Base-by-base conservation (phyloP, 1,284 basidiomycete genomes). In the Trichosporon coremiiforme region DNA sequence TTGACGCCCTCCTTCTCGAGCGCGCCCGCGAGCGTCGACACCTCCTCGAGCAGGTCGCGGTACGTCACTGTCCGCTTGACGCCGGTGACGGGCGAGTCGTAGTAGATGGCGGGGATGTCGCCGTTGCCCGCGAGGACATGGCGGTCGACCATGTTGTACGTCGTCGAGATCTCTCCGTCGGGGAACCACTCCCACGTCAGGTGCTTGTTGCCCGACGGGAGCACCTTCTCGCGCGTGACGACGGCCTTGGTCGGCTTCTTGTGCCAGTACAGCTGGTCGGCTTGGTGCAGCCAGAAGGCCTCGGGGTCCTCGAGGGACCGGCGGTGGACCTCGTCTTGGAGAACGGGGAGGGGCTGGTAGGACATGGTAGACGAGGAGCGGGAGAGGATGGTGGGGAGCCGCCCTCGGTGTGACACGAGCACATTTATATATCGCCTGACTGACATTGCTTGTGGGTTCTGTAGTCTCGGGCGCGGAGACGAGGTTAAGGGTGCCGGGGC, bases 1-100 rank as follows among this genome's bases (percentile, higher is more conserved):
- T 91, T 93, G 83, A 98, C 87, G 70, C 95, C 94, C 76, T 92
- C 87, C 4, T 85, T 86, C 80, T 90, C 93, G 83, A 98, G 91
- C 17, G 95, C 92, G 76, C 95, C 95, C 65, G 95, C 95, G 70
- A 95, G 84, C 68, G 87, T 86, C 85, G 88, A 94, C 64, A 95
- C 93, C 79, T 96, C 91, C 71, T 89, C 89, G 62, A 96, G 88
- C 69, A 98, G 91, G 83, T 96, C 87, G 22, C 87, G 86, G 81
- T 93, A 97, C 57, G 90, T 87, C 81, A 97, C 87, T 68, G 68
- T 68, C 55, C 66, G 66, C 72, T 71, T 73, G 62, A 65, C 64
- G 33, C 62, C 22, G 45, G 72, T 68, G 10, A 71, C 72, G 1
- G 72, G 72, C 68, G 72, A 73, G 72, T 73, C 72, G 70, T 73